These are phyloP conservation scores for Suhomyces sp. DNA, from an alignment of 805 yeast species.

Conservation along the genomic window DNA sequence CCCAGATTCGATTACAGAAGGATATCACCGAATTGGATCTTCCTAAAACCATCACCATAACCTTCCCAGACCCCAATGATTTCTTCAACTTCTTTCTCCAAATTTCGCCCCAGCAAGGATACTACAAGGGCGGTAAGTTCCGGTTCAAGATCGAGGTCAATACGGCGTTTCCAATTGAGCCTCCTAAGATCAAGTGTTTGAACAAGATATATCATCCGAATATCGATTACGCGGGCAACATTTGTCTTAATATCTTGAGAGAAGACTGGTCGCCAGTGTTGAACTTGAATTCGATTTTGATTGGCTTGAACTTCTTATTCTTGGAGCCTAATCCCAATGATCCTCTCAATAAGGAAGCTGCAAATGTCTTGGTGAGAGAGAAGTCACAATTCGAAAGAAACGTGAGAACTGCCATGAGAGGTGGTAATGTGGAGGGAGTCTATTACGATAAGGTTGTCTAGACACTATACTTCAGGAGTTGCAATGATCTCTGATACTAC, in stretches of 20 bases:
- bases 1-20: conserved; percentile 74
- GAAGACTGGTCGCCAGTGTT: conserved; percentile 97
- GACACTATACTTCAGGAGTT: no score
- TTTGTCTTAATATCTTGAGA: conserved; percentile 85
- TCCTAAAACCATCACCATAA: conserved; percentile 55
- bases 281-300: conserved; percentile 73
- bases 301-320: conserved; percentile 83
- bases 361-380: conserved; percentile 47
- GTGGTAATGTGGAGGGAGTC: conserved; percentile 52
- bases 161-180: conserved; percentile 83
- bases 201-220: conserved; percentile 89
- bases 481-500: neutral
- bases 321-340: conserved; percentile 90
- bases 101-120: conserved; percentile 70
- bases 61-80: conserved; percentile 52
- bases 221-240: conserved; percentile 85
- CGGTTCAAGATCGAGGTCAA: conserved; percentile 63
- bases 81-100: conserved; percentile 60
- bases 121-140: conserved; percentile 68
- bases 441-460: conserved; percentile 11
- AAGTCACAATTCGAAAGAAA: conserved; percentile 48
- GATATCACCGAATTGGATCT: conserved; percentile 69
- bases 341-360: conserved; percentile 91
- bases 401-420: conserved; percentile 68
- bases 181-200: conserved; percentile 78